A percentile compares a stretch with the other conserved stretches of the same genome.
phyloP scores from a whole-genome alignment of 106 monocot genomes.

The Agapanthus africanus region DNA sequence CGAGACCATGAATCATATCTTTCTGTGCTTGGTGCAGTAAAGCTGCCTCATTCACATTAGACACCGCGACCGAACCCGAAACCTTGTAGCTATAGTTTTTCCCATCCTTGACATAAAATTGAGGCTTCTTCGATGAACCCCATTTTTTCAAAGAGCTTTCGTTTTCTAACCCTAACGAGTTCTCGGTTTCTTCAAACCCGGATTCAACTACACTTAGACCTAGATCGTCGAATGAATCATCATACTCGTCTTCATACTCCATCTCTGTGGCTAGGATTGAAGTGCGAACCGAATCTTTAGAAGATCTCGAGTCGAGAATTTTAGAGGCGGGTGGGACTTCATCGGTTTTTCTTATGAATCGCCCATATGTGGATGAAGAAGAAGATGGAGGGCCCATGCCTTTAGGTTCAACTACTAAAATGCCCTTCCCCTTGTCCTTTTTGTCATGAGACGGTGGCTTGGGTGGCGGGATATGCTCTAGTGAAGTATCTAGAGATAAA shows the following conservation, averaged over 20 bases:
- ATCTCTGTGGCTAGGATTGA: slow-evolving; percentile 48
- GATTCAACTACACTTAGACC: slow-evolving; percentile 59
- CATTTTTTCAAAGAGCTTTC: slow-evolving; percentile 22
- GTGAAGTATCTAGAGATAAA: slow-evolving; percentile 49
- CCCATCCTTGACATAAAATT: slow-evolving; percentile 93
- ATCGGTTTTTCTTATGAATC: slow-evolving; percentile 61
- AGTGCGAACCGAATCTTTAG: slow-evolving; percentile 46
- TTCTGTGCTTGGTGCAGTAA: slow-evolving; percentile 52
- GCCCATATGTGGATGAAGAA: slow-evolving; percentile 32
- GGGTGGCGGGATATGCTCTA: slow-evolving; percentile 41
- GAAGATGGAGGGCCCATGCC: slow-evolving; percentile 24
- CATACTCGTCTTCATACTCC: slow-evolving; percentile 90
- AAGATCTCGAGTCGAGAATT: slow-evolving; percentile 46
- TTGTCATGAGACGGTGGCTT: slow-evolving; percentile 4
- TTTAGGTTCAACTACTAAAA: not conserved
- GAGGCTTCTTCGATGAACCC: slow-evolving; percentile 67
- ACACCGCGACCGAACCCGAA: slow-evolving; percentile 64
- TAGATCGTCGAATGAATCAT: slow-evolving; percentile 95
- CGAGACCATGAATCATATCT: slow-evolving; percentile 79
- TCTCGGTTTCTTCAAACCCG: slow-evolving; percentile 61
- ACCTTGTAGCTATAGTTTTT: slow-evolving; percentile 98
- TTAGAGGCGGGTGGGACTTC: slow-evolving; percentile 22
- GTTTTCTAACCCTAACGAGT: slow-evolving; percentile 1
- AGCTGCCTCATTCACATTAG: slow-evolving; percentile 62
- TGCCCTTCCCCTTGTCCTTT: not conserved